These are phyloP conservation scores for Zostera marina DNA, from an alignment of 116 monocot genomes.

Conservation along the genomic window DNA sequence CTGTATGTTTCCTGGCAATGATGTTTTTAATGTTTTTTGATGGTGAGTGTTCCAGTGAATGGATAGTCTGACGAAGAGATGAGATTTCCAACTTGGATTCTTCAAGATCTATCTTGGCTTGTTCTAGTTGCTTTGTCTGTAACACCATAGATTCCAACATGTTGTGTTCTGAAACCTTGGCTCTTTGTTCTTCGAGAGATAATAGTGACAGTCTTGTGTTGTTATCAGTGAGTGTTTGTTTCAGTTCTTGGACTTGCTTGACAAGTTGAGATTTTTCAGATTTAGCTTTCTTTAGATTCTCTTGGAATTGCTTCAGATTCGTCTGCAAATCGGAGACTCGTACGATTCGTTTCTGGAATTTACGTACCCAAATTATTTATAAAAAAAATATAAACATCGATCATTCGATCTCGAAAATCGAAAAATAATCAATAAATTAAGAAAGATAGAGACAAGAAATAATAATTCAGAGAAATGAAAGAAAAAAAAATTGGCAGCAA, in stretches of 20 bases:
- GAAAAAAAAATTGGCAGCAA: not conserved
- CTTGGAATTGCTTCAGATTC: constrained; percentile 6
- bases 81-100: constrained; percentile 55
- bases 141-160: constrained; percentile 45
- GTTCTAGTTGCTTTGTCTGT: constrained; percentile 56
- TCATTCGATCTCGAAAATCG: too few relatives aligned
- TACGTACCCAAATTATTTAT: not conserved
- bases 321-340: constrained; percentile 9
- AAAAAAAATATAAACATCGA: not conserved
- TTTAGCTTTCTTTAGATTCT: constrained; percentile 20
- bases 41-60: constrained; percentile 4
- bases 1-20: not conserved
- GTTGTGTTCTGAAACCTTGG: constrained; percentile 55
- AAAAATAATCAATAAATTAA: not conserved
- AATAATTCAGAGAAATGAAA: not conserved
- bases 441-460: not conserved
- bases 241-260: constrained; percentile 10
- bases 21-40: constrained; percentile 6
- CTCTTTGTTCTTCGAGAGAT: constrained; percentile 31
- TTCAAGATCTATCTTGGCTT: constrained; percentile 59
- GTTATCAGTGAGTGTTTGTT: not conserved
- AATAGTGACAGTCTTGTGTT: constrained; percentile 6
- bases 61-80: constrained; percentile 14
- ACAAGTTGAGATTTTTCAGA: constrained; percentile 8
- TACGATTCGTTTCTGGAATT: constrained; percentile 3